Evolutionary conservation across 139 green algal genomes (phyloP), one percentile per base, ranked within the genome.

Genomic region (Tetraselmis chui): DNA sequence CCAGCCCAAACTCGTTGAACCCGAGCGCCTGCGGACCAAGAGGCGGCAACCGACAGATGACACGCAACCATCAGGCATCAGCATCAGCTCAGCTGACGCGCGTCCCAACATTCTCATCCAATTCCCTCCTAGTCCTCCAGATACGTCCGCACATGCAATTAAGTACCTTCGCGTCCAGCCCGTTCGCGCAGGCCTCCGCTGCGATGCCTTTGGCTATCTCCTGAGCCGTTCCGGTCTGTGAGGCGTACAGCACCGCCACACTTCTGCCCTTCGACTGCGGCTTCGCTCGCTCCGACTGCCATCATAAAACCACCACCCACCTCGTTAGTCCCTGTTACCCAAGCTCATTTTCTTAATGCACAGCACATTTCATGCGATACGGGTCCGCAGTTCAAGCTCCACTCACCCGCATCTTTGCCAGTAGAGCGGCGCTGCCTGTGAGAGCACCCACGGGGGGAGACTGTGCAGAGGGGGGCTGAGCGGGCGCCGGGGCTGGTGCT

Each of bases 141-240:
- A n/a, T n/a, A n/a, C n/a, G n/a, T n/a, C n/a, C 45, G 45, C 45
- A 18, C 11, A 5, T 67, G 45, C 45, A 67, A 83, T 2, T 23
- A 22, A 28, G 26, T 78, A 91, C 90, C 80, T 91, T 83, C 29
- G 86, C 84, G 24, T 83, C 79, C 2, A 93, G 77, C 67, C 90
- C 89, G 30, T 89, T 83, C 30, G 85, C 31, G 29, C 83, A 24
- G 0, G 91, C 92, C 82, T 97, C 93, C 18, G 93, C 95, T 27
- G 91, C 88, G 31, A 98, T 89, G 80, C 88, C 92, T 32, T 92
- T 89, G 1, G 95, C 96, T 79, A 99, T 98, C 87, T 99, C 96
- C 75, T 91, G 80, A 0, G 89, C 87, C 0, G 94, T 98, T 79
- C 96, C 96, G 0, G 94, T 98, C 88, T 99, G 96, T 22, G 93